These are phyloP conservation scores for Aureobasidium namibiae DNA, from an alignment of 2,329 filamentous ascomycete species.

Conservation along the genomic window DNA sequence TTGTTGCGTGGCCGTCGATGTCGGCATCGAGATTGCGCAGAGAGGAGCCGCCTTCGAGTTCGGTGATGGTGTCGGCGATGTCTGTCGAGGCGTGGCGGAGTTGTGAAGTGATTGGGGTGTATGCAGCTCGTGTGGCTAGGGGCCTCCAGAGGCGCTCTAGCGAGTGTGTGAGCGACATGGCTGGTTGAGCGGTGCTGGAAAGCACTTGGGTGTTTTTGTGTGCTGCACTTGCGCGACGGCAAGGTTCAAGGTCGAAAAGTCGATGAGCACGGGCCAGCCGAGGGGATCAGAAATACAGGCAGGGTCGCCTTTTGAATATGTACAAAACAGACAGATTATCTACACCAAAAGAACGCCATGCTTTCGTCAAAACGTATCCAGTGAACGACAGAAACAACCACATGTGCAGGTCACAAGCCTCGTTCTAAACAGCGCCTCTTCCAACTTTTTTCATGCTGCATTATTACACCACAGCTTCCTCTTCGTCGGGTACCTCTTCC, in stretches of 20 bases:
- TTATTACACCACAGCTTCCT: background rate
- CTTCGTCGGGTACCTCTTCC: conserved; percentile 2
- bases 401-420: background rate
- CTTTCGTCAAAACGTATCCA: background rate
- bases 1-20: conserved; percentile 27
- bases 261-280: background rate
- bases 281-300: background rate
- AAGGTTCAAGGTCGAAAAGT: no score
- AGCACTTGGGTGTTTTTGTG: background rate
- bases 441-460: background rate
- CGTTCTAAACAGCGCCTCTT: background rate
- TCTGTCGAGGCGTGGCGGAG: conserved; percentile 22
- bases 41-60: conserved; percentile 42
- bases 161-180: conserved; percentile 9
- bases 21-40: conserved; percentile 32
- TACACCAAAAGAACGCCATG: background rate
- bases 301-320: background rate
- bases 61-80: conserved; percentile 27
- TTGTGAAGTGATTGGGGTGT: conserved; percentile 14
- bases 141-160: conserved; percentile 7
- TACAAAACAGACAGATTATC: background rate
- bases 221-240: no score
- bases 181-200: background rate
- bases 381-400: background rate
- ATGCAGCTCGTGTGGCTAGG: background rate